Base-by-base conservation (phyloP, 2,329 filamentous ascomycete genomes). In the Calonectria henricotiae region DNA sequence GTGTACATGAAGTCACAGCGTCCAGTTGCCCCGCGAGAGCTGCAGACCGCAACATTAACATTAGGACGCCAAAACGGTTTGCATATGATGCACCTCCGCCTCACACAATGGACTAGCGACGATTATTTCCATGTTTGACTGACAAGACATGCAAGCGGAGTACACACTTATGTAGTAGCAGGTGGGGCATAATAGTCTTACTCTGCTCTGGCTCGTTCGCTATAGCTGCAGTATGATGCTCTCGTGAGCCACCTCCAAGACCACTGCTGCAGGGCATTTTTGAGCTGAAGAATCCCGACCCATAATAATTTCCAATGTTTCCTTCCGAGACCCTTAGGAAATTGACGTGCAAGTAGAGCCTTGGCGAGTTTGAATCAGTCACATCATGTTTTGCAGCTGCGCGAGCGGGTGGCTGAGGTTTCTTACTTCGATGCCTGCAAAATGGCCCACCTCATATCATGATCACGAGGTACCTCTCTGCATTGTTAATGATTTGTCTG, bases 201-300 rank as follows among this genome's bases (percentile, higher is more conserved):
- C 68, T 67, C 46, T 64, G 39, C 30, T 49, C 35, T 27, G 20
- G 60, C 44, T 51, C 30, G 32, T 61, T 60, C 49, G 47, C 62
- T 71, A 62, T 64, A 67, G 65, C 73, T 77, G 69, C 67, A 62
- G 55, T 70, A 32, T 67, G 49, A 66, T 76, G 74, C 71, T 73
- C 75, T 75, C 74, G 75, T 76, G 74, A 77, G 75, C 74, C 68
- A 71, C 64, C 54, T 49, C 43, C 15, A 43, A 46, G 30, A 15
- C 51, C 32, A 39, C 20, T 23, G 49, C 73, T 55, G 72, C 68
- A 67, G 66, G 76, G 73, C 67, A 69, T 49, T 37, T 30, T 43
- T 68, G 63, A 51, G 69, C 69, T 69, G 47, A 70, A 65, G 70
- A 66, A 73, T 51, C 35, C 64, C 23, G 64, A 25, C 64, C 35